Conservation (phyloP, 768 basidiomycete species). For the Boletus rubroflammeus region DNA sequence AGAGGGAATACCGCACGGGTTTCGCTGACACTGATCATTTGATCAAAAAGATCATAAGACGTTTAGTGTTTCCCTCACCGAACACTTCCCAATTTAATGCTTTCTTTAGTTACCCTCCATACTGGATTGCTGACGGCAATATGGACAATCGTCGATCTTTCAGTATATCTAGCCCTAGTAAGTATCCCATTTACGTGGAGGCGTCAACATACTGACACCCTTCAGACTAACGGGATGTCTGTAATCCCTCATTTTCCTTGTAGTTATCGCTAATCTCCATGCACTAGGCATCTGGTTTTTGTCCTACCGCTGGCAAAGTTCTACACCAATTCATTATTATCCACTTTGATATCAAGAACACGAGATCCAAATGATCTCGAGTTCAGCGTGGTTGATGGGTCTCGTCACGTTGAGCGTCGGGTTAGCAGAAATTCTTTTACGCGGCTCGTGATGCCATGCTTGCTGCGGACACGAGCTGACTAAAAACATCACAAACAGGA, state of each 20-base stretch:
- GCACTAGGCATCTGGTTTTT: conserved; percentile 27
- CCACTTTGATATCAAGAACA: conserved; percentile 31
- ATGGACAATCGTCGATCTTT: conserved; percentile 33
- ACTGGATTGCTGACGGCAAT: conserved; percentile 39
- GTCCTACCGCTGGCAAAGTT: conserved; percentile 33
- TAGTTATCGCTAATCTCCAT: neutral
- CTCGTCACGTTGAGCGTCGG: conserved; percentile 17
- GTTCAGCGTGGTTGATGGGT: conserved; percentile 23
- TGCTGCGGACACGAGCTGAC: conserved; percentile 6
- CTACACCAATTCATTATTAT: conserved; percentile 35
- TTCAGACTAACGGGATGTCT: conserved; percentile 22
- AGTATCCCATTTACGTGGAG: neutral
- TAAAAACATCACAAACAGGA: conserved; percentile 5
- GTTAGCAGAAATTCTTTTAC: conserved; percentile 11
- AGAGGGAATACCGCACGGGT: conserved; percentile 38
- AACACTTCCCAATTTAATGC: neutral
- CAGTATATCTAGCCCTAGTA: conserved; percentile 25
- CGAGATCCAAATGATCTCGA: conserved; percentile 16
- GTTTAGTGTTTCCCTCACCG: conserved; percentile 9
- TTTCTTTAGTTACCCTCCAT: conserved; percentile 36
- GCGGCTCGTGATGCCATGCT: neutral
- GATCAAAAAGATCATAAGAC: conserved; percentile 35
- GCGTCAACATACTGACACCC: conserved; percentile 1
- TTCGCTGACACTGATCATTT: conserved; percentile 37
- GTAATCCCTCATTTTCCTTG: neutral